These are phyloP conservation scores for Dalbergia cochinchinensis DNA, from an alignment of 306 rosid species.

Conservation along the genomic window DNA sequence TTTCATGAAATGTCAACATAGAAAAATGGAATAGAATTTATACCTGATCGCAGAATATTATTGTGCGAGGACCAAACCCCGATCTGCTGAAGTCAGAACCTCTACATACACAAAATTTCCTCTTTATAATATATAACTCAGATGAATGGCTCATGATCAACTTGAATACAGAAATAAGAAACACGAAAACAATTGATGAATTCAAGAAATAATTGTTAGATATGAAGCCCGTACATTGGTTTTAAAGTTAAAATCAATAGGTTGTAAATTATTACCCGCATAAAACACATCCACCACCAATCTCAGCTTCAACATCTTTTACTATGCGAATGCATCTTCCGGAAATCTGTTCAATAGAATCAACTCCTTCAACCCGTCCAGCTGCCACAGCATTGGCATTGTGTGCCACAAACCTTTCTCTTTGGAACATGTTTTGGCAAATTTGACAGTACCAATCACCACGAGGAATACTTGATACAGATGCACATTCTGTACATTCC, in stretches of 20 bases:
- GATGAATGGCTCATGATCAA: conserved; percentile 31
- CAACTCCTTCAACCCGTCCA: conserved; percentile 89
- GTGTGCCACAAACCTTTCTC: conserved; percentile 71
- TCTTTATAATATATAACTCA: conserved; percentile 35
- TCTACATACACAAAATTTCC: conserved; percentile 56
- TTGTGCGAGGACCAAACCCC: conserved; percentile 98
- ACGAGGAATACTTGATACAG: conserved; percentile 74
- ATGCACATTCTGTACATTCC: conserved; percentile 85
- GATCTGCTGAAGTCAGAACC: conserved; percentile 95
- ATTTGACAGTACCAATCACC: conserved; percentile 93
- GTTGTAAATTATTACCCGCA: conserved; percentile 73
- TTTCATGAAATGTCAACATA: conserved; percentile 34
- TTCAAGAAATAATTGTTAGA: conserved; percentile 34
- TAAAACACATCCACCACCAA: conserved; percentile 93
- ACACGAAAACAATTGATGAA: conserved; percentile 13
- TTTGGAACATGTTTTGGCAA: conserved; percentile 79
- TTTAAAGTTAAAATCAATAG: conserved; percentile 37
- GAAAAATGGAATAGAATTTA: conserved; percentile 21
- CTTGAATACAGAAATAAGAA: conserved; percentile 28
- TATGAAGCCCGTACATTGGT: conserved; percentile 21
- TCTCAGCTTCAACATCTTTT: conserved; percentile 79
- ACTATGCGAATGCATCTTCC: conserved; percentile 94
- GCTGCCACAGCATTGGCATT: conserved; percentile 91
- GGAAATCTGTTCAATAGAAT: conserved; percentile 87
- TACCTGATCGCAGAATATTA: conserved; percentile 99